A percentile compares a stretch with the other conserved stretches of the same genome.
Evolutionary conservation across 208 protist species (phyloP).

Genomic region (Lotmaria passim): DNA sequence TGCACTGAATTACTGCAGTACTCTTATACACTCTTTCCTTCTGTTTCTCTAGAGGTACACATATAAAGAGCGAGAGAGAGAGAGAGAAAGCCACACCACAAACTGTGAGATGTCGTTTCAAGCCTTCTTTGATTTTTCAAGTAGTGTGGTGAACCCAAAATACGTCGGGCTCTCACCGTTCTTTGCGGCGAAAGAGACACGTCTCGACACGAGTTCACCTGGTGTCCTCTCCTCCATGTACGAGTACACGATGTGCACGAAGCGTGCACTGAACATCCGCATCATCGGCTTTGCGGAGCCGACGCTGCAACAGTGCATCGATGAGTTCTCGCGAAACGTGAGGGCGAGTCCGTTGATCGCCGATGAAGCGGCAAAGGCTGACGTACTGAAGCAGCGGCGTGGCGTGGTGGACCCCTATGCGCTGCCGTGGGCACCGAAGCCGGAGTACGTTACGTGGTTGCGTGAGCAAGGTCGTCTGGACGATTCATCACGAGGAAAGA

Average conservation of each 20-base stretch:
- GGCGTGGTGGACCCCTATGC: conserved; percentile 56
- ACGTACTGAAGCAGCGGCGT: conserved; percentile 46
- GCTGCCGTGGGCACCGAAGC: conserved; percentile 77
- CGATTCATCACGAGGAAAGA: background rate
- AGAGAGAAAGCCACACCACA: no score
- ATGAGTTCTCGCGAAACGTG: conserved; percentile 60
- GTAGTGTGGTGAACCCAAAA: conserved; percentile 74
- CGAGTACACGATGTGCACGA: conserved; percentile 80
- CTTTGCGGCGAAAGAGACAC: conserved; percentile 37
- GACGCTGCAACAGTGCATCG: conserved; percentile 78
- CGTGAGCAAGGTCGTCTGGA: conserved; percentile 51
- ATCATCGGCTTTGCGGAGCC: conserved; percentile 90
- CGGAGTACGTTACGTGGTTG: conserved; percentile 76
- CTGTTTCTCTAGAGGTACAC: background rate
- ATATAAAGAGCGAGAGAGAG: background rate
- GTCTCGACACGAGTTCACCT: conserved; percentile 43
- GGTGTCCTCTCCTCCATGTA: conserved; percentile 43
- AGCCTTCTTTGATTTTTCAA: conserved; percentile 77
- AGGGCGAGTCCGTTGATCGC: conserved; percentile 53
- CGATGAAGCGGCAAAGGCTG: conserved; percentile 35
- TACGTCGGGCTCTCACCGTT: conserved; percentile 72
- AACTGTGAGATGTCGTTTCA: conserved; percentile 50
- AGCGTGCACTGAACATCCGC: conserved; percentile 79
- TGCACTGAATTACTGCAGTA: no score
- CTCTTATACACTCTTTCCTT: no score